These are phyloP conservation scores for Chaetothyriales sp. DNA, from an alignment of 2,329 filamentous ascomycete genomes.

Conservation along the genomic window DNA sequence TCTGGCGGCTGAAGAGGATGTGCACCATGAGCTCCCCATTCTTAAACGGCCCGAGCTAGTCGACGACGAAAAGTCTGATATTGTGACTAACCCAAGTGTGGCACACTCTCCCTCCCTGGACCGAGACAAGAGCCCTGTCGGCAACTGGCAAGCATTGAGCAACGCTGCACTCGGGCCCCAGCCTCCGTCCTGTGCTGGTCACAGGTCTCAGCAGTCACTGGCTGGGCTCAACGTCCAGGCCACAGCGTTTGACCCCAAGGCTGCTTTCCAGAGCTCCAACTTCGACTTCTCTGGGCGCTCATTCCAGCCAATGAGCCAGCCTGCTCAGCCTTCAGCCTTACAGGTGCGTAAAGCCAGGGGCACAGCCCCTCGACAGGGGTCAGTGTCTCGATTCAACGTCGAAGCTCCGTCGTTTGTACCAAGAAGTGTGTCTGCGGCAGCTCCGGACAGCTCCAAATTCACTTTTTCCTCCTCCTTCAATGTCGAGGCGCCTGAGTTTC, in stretches of 20 bases:
- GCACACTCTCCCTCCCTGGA: slow-evolving; percentile 48
- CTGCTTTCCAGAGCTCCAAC: slow-evolving; percentile 33
- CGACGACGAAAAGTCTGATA: slow-evolving; percentile 27
- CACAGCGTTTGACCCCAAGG: slow-evolving; percentile 55
- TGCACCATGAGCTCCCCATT: slow-evolving; percentile 31
- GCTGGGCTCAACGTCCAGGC: slow-evolving; percentile 80
- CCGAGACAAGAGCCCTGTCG: slow-evolving; percentile 16
- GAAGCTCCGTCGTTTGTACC: slow-evolving; percentile 59
- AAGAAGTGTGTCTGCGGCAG: slow-evolving; percentile 1
- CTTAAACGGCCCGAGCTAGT: slow-evolving; percentile 15
- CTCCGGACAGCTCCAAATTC: slow-evolving; percentile 9
- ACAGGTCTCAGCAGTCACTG: slow-evolving; percentile 36
- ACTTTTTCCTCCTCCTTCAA: slow-evolving; percentile 44
- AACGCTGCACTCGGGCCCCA: slow-evolving; percentile 6
- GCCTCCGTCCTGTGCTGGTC: slow-evolving; percentile 11
- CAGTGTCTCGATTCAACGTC: slow-evolving; percentile 43
- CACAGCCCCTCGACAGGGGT: slow-evolving; percentile 23
- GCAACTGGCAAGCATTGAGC: slow-evolving; percentile 12
- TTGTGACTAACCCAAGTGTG: slow-evolving; percentile 61
- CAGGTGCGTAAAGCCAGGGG: slow-evolving; percentile 1
- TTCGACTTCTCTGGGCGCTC: slow-evolving; percentile 29
- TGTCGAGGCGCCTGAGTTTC: slow-evolving; percentile 63
- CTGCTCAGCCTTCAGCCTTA: background rate
- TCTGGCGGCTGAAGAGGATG: slow-evolving; percentile 15
- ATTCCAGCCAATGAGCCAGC: background rate